These are phyloP conservation scores for Xylariaceae sp. DNA, from an alignment of 2,329 filamentous ascomycete genomes.

Conservation along the genomic window DNA sequence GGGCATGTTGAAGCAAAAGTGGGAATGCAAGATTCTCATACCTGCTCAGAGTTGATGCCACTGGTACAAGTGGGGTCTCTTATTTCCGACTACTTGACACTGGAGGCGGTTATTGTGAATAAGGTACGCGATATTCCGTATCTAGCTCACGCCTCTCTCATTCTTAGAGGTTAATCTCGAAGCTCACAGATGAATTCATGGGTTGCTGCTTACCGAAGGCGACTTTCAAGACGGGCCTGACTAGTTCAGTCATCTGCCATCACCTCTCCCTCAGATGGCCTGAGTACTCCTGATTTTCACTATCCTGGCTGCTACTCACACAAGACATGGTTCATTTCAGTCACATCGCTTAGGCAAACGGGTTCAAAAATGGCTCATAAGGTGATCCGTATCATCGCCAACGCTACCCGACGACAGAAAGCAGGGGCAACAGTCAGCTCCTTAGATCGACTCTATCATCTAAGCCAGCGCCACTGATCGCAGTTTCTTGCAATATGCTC, in stretches of 20 bases:
- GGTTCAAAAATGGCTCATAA: background rate
- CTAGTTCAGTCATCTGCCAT: background rate
- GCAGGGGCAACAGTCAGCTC: no score
- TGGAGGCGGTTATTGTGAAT: background rate
- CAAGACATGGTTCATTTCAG: background rate
- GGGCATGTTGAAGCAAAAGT: background rate
- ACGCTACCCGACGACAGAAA: no score
- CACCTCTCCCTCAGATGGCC: background rate
- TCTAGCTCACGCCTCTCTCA: background rate
- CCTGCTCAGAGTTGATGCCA: background rate
- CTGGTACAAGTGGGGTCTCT: background rate
- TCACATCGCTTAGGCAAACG: background rate
- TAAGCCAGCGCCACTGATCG: background rate
- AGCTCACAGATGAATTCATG: no score
- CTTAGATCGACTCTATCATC: background rate
- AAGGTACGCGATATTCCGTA: background rate
- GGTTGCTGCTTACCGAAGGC: background rate
- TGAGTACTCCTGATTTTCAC: background rate
- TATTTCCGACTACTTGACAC: background rate
- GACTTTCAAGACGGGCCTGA: background rate
- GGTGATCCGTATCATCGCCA: background rate
- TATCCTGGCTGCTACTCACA: background rate
- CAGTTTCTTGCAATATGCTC: no score
- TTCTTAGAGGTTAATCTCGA: background rate
- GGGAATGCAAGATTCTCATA: background rate